phyloP scores from a whole-genome alignment of 1,139 yeast genomes.

The Nakaseomyces uthaithaninus region DNA sequence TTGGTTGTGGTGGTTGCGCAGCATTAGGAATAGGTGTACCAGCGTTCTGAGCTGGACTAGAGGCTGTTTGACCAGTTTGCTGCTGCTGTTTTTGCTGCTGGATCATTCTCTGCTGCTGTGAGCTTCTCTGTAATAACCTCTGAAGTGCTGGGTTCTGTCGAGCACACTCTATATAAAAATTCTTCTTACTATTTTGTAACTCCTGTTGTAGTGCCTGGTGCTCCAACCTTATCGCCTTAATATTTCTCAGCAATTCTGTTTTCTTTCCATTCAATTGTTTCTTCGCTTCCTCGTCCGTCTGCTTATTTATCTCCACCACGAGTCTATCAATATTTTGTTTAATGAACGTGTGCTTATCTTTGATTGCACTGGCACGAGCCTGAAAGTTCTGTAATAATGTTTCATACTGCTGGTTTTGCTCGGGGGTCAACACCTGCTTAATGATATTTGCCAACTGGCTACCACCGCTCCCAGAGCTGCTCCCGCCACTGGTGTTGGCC shows the following conservation, averaged over 20 bases:
- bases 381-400: slow-evolving; percentile 30
- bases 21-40: slow-evolving; percentile 8
- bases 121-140: slow-evolving; percentile 24
- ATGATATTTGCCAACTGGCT: slow-evolving; percentile 22
- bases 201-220: slow-evolving; percentile 25
- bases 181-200: slow-evolving; percentile 27
- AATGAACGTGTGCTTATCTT: slow-evolving; percentile 27
- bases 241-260: slow-evolving; percentile 23
- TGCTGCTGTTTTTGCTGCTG: slow-evolving; percentile 21
- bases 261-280: slow-evolving; percentile 28
- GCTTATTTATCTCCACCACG: slow-evolving; percentile 27
- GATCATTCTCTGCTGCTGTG: slow-evolving; percentile 25
- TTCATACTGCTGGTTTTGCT: slow-evolving; percentile 30
- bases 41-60: slow-evolving; percentile 10
- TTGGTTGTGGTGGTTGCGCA: slow-evolving; percentile 6
- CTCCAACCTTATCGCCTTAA: slow-evolving; percentile 24
- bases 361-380: slow-evolving; percentile 26
- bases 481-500: slow-evolving; percentile 12
- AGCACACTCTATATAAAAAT: slow-evolving; percentile 32
- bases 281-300: slow-evolving; percentile 23
- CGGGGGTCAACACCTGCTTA: slow-evolving; percentile 28
- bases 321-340: slow-evolving; percentile 29
- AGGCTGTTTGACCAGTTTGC: slow-evolving; percentile 14
- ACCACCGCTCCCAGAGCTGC: slow-evolving; percentile 9
- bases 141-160: slow-evolving; percentile 29